Evolutionary conservation across 495 filamentous ascomycete species (phyloP).

Genomic region (Penicillium tannophilum): DNA sequence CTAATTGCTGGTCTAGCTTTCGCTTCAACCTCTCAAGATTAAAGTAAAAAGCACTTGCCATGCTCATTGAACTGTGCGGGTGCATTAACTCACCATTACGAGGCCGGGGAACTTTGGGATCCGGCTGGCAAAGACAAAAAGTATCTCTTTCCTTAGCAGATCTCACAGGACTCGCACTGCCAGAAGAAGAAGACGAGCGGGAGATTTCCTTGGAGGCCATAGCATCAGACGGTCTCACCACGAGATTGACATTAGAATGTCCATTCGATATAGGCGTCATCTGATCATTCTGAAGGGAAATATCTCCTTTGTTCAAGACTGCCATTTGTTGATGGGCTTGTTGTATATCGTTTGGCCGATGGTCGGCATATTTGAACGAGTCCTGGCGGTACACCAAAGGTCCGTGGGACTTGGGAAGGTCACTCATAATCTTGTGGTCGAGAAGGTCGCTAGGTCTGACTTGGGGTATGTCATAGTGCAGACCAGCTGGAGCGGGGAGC

Average conservation of each 20-base stretch:
- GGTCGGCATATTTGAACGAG: conserved; percentile 26
- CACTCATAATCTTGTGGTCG: conserved; percentile 56
- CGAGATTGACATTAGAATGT: conserved; percentile 4
- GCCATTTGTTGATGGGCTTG: conserved; percentile 36
- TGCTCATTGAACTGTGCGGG: conserved; percentile 20
- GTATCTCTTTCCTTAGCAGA: conserved; percentile 44
- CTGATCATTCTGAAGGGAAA: conserved; percentile 7
- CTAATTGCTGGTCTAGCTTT: background rate
- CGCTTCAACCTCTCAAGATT: background rate
- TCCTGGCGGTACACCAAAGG: conserved; percentile 17
- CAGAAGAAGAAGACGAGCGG: conserved; percentile 33
- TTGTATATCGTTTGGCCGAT: conserved; percentile 21
- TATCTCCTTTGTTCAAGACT: conserved; percentile 30
- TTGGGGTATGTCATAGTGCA: conserved; percentile 45
- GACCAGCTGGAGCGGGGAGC: conserved; percentile 50
- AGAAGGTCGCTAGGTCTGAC: conserved; percentile 43
- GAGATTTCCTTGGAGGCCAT: conserved; percentile 16
- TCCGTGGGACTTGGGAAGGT: conserved; percentile 28
- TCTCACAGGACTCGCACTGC: conserved; percentile 40
- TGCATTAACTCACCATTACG: conserved; percentile 78
- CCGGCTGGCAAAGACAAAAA: conserved; percentile 90
- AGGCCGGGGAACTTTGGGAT: conserved; percentile 90
- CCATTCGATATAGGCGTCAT: background rate
- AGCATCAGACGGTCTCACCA: conserved; percentile 10
- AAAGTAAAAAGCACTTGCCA: conserved; percentile 31